Evolutionary conservation across 2,329 filamentous ascomycete species (phyloP), one percentile per base, ranked within the genome.

Genomic region (Neurospora crassa): DNA sequence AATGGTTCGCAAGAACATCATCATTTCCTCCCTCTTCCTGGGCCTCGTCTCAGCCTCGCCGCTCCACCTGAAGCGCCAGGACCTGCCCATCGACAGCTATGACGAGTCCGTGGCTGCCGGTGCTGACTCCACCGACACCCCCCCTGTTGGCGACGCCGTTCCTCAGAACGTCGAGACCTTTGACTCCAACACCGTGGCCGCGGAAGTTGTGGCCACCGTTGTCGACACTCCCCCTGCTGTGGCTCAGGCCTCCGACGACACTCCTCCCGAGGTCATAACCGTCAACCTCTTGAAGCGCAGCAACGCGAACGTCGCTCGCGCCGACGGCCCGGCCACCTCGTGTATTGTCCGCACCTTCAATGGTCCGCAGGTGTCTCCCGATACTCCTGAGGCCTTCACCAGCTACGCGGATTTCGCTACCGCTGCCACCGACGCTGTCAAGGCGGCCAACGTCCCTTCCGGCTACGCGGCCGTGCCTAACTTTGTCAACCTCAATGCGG

Each of bases 261-360:
- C 69, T 40, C 24, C 63, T 34, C 41, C 41, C 11, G 42, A 40
- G 12, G 43, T 67, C 18, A 71, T 67, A 29, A 41, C 18, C 12
- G 53, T 42, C 43, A 68, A n/a, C 68, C 14, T 41, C 45, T 7
- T 53, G 42, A 70, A 71, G 70, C 68, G 68, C 18, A 24, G 41
- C 41, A 12, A n/a, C 43, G 11, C 10, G 4, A 47, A 47, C 10
- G 43, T 47, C n/a, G 43, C 43, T 10, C 43, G 43, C n/a, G 43
- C 45, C 20, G 47, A n/a, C 40, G 37, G n/a, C 24, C 45, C 53
- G 18, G 45, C 67, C 14, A 63, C 68, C 40, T 67, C 68, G 2
- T 74, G 73, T 71, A 68, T 67, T 47, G 40, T 69, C 7, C 72
- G 73, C 16, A 67, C 67, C 42, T 73, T 40, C 70, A 75, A 74